Evolutionary conservation across 2,329 filamentous ascomycete genomes (phyloP).

Genomic region (Talaromyces funiculosus): DNA sequence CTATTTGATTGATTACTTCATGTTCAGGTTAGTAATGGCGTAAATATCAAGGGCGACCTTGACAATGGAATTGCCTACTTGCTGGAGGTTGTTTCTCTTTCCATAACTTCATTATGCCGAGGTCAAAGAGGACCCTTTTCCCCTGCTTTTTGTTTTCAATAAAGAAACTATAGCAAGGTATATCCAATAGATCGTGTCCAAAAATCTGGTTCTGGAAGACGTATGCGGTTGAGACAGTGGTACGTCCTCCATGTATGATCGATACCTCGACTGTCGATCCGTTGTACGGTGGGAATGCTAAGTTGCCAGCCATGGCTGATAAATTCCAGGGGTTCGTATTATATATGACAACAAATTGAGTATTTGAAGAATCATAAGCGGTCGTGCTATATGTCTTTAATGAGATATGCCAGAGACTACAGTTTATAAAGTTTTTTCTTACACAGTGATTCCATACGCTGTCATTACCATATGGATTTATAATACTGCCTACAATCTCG

Average conservation of each 20-base stretch:
- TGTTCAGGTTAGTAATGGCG: not conserved
- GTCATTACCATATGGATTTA: no score
- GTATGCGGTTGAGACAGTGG: not conserved
- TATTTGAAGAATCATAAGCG: no score
- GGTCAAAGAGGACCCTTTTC: slow-evolving; percentile 25
- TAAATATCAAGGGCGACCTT: no score
- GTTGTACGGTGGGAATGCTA: no score
- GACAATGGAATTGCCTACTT: slow-evolving; percentile 16
- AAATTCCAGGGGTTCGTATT: no score
- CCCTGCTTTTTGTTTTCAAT: slow-evolving; percentile 9
- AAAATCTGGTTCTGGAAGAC: not conserved
- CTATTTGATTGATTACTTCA: not conserved
- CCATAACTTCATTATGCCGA: slow-evolving; percentile 28
- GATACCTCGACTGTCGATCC: slow-evolving; percentile 4
- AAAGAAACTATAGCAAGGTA: slow-evolving; percentile 12
- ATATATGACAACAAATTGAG: no score
- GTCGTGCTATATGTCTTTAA: no score
- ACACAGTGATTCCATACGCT: no score
- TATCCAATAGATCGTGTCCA: not conserved
- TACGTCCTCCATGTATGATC: not conserved
- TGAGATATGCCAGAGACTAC: no score
- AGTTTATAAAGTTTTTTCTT: no score
- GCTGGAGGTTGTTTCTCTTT: slow-evolving; percentile 22
- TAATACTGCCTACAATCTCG: no score
- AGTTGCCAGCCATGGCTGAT: no score